Base-by-base conservation (phyloP, 768 basidiomycete species). In the Auriscalpium microsporum region DNA sequence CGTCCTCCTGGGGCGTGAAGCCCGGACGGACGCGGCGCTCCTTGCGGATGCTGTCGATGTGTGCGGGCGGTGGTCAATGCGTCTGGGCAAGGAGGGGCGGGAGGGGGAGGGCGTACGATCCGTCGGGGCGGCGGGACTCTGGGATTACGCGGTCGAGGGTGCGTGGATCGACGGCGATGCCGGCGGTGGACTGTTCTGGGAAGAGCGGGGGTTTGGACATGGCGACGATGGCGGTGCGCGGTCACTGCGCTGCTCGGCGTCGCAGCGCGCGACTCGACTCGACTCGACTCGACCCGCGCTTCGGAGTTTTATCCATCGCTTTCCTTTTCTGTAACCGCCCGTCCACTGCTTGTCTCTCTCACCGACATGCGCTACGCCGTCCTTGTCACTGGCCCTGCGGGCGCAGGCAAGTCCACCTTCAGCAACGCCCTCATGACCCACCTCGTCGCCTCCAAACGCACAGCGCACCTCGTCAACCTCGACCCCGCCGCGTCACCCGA, bases 361-460 rank as follows among this genome's bases (percentile, higher is more conserved):
- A 10, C 50, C 21, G 16, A 50, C 36, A 93, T 93, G 90, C 86
- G 90, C 57, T 93, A 93, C 73, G 90, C 90, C 8, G 85, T 92
- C 33, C 79, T 93, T 47, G 81, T 93, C 50, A 89, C 87, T 54
- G 96, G 96, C n/a, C 96, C 96, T 48, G 96, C 96, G 2, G 96
- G 96, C 50, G 93, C 96, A 13, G 96, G 96, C 50, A 99, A 99
- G 74, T 91, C 93, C 0, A 98, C 96, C 0, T 95, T 99, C 65
- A 88, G 90, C 63, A 75, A 80, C 19, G 82, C 94, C 0, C 84
- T 97, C 61, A 77, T 98, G 57, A 94, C 90, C 10, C 95, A 98
- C 71, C 82, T 97, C 5, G 82, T 79, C 55, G 78, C 88, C 2
- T 80, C 92, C 49, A 87, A 83, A 59, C 81, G 96, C 8, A 82